Evolutionary conservation across 768 basidiomycete genomes (phyloP).

Genomic region (Pleurotus salmoneostramineus): DNA sequence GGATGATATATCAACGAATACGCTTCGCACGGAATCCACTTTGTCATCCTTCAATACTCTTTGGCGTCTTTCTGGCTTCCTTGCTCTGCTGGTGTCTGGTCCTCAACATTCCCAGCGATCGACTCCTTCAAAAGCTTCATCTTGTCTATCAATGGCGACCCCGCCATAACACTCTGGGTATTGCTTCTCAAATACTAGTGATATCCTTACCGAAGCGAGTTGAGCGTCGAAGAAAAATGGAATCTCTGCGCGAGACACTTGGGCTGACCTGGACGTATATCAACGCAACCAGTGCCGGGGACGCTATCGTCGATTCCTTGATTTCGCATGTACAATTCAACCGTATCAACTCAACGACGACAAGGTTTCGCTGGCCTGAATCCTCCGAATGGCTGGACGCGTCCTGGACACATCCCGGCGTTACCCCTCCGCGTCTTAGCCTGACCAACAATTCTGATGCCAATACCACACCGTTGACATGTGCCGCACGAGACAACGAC

Average conservation of each 20-base stretch:
- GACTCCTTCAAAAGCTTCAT: background rate
- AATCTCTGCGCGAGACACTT: conserved; percentile 41
- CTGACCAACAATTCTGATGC: conserved; percentile 2
- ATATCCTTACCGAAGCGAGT: conserved; percentile 54
- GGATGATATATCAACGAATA: background rate
- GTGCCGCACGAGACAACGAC: conserved; percentile 37
- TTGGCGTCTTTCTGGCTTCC: background rate
- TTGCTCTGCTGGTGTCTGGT: background rate
- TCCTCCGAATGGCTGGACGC: conserved; percentile 24
- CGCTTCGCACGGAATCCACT: background rate
- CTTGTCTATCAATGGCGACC: background rate
- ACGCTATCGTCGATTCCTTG: conserved; percentile 35
- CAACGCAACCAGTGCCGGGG: conserved; percentile 40
- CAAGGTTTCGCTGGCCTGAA: conserved; percentile 34
- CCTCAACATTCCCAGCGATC: background rate
- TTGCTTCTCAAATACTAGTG: conserved; percentile 46
- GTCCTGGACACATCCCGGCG: conserved; percentile 4
- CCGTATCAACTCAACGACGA: conserved; percentile 17
- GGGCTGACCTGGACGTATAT: conserved; percentile 50
- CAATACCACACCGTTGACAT: conserved; percentile 28
- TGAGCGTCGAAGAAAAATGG: conserved; percentile 59
- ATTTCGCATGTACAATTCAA: conserved; percentile 35
- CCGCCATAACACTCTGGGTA: conserved; percentile 24
- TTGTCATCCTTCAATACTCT: background rate
- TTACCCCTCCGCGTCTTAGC: background rate